Percentiles rank a stretch among this genome's conserved stretches.
phyloP scores from a whole-genome alignment of 257 asterid genomes.

The Nicotiana sylvestris region DNA sequence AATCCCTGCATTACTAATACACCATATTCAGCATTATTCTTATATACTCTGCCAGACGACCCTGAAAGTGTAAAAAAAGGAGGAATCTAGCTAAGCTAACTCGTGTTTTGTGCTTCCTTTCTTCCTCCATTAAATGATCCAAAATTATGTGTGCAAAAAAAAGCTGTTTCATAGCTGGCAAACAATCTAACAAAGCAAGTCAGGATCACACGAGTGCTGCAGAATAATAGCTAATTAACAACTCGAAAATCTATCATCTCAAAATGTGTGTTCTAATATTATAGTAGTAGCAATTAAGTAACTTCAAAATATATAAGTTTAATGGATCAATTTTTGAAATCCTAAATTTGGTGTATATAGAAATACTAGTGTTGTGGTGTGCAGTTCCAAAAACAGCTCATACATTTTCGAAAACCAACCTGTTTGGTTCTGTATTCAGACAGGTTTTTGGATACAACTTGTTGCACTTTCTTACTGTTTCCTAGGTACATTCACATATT shows the following conservation, averaged over 20 bases:
- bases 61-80: neutral
- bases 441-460: neutral
- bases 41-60: too few relatives aligned
- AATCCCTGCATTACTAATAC: too few relatives aligned
- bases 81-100: neutral
- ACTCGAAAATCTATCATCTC: neutral
- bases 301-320: neutral
- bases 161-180: conserved; percentile 16
- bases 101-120: neutral
- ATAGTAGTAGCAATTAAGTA: neutral
- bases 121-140: neutral
- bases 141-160: neutral
- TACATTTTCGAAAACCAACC: neutral
- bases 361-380: neutral
- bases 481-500: neutral
- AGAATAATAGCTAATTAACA: neutral
- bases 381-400: conserved; percentile 5
- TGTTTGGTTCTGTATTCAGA: neutral
- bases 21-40: too few relatives aligned
- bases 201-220: conserved; percentile 6
- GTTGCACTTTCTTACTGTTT: neutral
- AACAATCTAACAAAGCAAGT: conserved; percentile 5
- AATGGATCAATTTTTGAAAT: neutral
- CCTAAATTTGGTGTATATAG: neutral
- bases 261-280: neutral